Percentiles rank a stretch among this genome's conserved stretches.
phyloP scores from a whole-genome alignment of 805 yeast species.

The Teunomyces funiuensis region DNA sequence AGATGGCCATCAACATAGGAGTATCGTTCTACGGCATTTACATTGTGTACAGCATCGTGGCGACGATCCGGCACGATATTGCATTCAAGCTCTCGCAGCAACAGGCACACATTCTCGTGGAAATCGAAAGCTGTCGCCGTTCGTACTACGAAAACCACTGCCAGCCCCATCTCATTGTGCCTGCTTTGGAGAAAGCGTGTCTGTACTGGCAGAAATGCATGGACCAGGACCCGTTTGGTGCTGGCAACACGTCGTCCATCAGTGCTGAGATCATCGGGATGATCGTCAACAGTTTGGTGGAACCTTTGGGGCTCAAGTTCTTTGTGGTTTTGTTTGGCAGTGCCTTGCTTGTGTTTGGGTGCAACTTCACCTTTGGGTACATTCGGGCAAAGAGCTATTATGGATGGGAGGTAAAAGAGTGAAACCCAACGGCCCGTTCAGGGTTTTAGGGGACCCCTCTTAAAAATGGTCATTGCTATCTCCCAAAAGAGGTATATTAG shows the following conservation, averaged over 20 bases:
- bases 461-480: no score
- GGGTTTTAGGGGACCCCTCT: no score
- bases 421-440: no score
- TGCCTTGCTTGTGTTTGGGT: conserved; percentile 48
- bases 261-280: conserved; percentile 65
- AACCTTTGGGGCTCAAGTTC: conserved; percentile 66
- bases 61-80: conserved; percentile 56
- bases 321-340: conserved; percentile 44
- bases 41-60: conserved; percentile 43
- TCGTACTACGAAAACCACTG: conserved; percentile 58
- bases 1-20: conserved; percentile 49
- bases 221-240: conserved; percentile 52
- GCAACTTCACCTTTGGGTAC: conserved; percentile 68
- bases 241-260: conserved; percentile 51
- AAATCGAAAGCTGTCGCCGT: conserved; percentile 54
- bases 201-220: conserved; percentile 65
- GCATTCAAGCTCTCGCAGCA: conserved; percentile 49
- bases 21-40: conserved; percentile 47
- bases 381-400: conserved; percentile 55
- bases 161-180: conserved; percentile 51
- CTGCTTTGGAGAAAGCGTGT: conserved; percentile 60
- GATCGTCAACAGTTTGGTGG: conserved; percentile 60
- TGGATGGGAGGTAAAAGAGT: conserved; percentile 23
- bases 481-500: no score
- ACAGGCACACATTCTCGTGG: conserved; percentile 44